These are phyloP conservation scores for Helianthus tuberosus DNA, from an alignment of 129 eudicot species.

Conservation along the genomic window DNA sequence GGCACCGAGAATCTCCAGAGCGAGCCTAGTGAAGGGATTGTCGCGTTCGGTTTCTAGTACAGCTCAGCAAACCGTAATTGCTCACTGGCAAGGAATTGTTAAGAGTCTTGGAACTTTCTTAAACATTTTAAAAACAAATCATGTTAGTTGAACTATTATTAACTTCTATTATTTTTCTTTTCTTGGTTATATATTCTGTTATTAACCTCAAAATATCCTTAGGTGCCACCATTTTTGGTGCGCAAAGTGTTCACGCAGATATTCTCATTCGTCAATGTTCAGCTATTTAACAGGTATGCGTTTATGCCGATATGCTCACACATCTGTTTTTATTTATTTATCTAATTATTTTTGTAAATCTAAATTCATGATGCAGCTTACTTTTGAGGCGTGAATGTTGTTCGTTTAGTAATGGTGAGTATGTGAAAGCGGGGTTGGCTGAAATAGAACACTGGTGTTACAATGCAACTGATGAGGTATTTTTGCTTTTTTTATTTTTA, in stretches of 20 bases:
- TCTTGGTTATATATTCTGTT: not conserved
- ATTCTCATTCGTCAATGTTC: slow-evolving; percentile 97
- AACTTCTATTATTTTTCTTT: not conserved
- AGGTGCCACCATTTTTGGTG: slow-evolving; percentile 96
- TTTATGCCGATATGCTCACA: slow-evolving; percentile 10
- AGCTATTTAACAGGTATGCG: slow-evolving; percentile 86
- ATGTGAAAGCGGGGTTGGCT: slow-evolving; percentile 91
- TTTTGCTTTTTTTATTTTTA: not conserved
- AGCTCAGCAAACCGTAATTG: slow-evolving; percentile 87
- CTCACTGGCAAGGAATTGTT: slow-evolving; percentile 99
- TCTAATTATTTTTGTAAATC: not conserved
- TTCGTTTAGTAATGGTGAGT: slow-evolving; percentile 96
- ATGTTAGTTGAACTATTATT: slow-evolving; percentile 56
- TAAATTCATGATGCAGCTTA: slow-evolving; percentile 60
- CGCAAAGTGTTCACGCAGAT: slow-evolving; percentile 95
- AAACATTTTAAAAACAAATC: slow-evolving; percentile 70
- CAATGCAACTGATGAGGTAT: slow-evolving; percentile 86
- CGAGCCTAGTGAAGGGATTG: slow-evolving; percentile 95
- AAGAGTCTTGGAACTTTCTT: slow-evolving; percentile 78
- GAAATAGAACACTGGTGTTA: slow-evolving; percentile 90
- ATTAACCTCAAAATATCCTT: slow-evolving; percentile 17
- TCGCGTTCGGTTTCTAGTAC: slow-evolving; percentile 82
- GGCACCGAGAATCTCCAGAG: slow-evolving; percentile 99
- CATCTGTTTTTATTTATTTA: slow-evolving; percentile 3
- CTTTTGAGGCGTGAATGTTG: slow-evolving; percentile 96